Evolutionary conservation across 352 stramenopile genomes (phyloP), one percentile per base, ranked within the genome.

Genomic region (Phytophthora foliorum): DNA sequence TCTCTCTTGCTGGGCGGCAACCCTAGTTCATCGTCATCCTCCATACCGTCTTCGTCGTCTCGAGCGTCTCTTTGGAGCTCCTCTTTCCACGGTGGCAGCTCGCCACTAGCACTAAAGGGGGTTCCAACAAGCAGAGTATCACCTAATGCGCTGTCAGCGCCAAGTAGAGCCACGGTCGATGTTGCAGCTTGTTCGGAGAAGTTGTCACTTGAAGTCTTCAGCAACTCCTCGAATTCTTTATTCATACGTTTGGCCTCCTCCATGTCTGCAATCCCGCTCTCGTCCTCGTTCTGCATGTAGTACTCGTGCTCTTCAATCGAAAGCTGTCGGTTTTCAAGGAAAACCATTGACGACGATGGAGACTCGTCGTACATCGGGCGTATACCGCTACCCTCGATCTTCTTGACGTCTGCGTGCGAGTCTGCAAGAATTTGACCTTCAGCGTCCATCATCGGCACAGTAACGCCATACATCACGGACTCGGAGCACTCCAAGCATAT

Each of bases 161-260:
- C 46, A 25, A 65, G 14, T 24, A 73, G 7, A 49, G 54, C 42
- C 19, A 49, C 19, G 5, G 3, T 4, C 6, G 39, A 46, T 24
- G 1, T 0, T 24, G 39, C 39, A 4, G 39, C 39, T 46, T 36
- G 38, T 27, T 51, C 19, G 34, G 52, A 11, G 46, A 39, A 60
- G 17, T 57, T 41, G 29, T 70, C 55, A 34, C 34, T 68, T 4
- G 68, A 72, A 3, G 61, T 67, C 21, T 80, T 74, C 3, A 89
- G 60, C 16, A 86, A 56, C 4, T 85, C 74, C 41, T 93, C 75
- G 63, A 91, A 91, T 65, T 89, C 81, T 6, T 69, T 67, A 39
- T 91, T 67, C 82, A 92, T 90, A 13, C 78, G 80, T 54, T 90
- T 88, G 16, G 83, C 83, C 22, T 88, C 86, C 39, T 88, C 50